Evolutionary conservation across 2,329 filamentous ascomycete genomes (phyloP).

Genomic region (Boeremia exigua): DNA sequence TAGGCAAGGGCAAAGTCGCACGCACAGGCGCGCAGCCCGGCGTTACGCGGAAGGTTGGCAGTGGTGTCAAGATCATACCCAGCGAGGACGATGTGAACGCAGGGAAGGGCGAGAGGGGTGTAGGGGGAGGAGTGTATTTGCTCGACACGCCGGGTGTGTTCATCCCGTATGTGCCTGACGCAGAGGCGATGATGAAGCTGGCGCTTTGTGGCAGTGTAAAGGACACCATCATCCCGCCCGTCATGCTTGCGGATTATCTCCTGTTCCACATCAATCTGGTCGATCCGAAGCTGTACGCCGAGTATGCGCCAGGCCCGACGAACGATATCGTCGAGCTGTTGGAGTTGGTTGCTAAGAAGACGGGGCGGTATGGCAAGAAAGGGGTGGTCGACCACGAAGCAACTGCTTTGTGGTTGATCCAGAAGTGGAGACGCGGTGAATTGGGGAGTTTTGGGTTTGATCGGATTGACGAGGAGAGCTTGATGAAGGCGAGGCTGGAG

Average conservation of each 20-base stretch:
- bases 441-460: constrained; percentile 83
- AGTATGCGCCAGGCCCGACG: constrained; percentile 74
- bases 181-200: constrained; percentile 93
- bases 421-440: constrained; percentile 79
- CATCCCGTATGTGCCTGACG: constrained; percentile 84
- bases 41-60: constrained; percentile 83
- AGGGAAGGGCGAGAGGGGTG: constrained; percentile 25
- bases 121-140: constrained; percentile 72
- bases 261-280: constrained; percentile 80
- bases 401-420: constrained; percentile 79
- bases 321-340: constrained; percentile 83
- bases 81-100: constrained; percentile 54
- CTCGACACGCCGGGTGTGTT: constrained; percentile 96
- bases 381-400: constrained; percentile 73
- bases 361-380: constrained; percentile 77
- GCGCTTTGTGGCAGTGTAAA: constrained; percentile 90
- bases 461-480: constrained; percentile 67
- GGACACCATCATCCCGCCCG: constrained; percentile 78
- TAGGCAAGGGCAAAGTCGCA: constrained; percentile 73
- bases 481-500: constrained; percentile 59
- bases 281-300: constrained; percentile 66
- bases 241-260: constrained; percentile 86
- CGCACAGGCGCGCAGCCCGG: constrained; percentile 86
- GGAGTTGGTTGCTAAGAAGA: constrained; percentile 71
- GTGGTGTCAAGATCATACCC: constrained; percentile 77